Evolutionary conservation across 352 stramenopile genomes (phyloP), one percentile per base, ranked within the genome.

Genomic region (Globisporangium acanthophoron): DNA sequence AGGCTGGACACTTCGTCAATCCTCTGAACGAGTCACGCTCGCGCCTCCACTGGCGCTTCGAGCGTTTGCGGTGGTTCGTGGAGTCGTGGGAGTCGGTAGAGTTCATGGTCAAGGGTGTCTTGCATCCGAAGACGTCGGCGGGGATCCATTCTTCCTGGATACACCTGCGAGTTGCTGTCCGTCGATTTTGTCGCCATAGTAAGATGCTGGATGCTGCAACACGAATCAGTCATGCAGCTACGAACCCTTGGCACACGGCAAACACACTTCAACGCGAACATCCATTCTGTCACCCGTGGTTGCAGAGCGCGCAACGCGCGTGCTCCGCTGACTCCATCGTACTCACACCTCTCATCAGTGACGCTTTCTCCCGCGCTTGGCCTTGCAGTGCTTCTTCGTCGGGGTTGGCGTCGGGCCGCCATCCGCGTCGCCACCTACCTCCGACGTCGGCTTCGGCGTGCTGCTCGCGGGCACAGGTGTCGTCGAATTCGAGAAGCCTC

Each of bases 301-400:
- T 15, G 11, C 35, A 41, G 35, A 41, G 35, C 35, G 35, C 35
- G 12, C 35, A 41, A 13, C 9, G 0, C 35, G 12, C 35, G 12
- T 41, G 35, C 35, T 15, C 35, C 35, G 8, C 35, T 15, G 35
- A 15, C 35, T 41, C 35, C 35, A 27, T 27, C 24, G 35, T 15
- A 41, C 35, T 41, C 35, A 41, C 35, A 41, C 35, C 35, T 16
- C 9, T 9, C 35, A 16, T 41, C 35, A 41, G 35, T 45, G 40
- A 12, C 40, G 40, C 16, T 45, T 45, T 45, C 40, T 45, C 16
- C 40, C 40, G 5, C 40, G 40, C 40, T 45, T 45, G 3, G 40
- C 40, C 40, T 45, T 45, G 40, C 40, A 45, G 40, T 45, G 40
- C 40, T 45, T 45, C 40, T 45, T 45, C 16, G 40, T 45, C 40